Evolutionary conservation across 2,329 filamentous ascomycete genomes (phyloP), one percentile per base, ranked within the genome.

Genomic region (Fusarium sp.): DNA sequence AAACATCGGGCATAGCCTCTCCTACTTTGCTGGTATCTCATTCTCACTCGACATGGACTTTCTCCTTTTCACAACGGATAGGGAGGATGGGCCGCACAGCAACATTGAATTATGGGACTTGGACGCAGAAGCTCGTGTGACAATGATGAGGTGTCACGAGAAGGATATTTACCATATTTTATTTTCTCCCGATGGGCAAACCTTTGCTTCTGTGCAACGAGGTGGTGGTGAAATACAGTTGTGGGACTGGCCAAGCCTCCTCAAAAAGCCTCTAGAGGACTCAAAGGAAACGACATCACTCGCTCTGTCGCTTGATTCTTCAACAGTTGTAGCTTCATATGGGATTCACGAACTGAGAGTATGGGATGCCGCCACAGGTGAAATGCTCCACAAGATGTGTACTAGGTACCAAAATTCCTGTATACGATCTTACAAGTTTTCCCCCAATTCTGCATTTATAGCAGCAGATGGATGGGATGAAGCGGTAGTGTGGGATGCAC

Each of bases 1-100:
- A 1, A 4, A 8, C 0, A 3, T 25, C 8, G 0, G n/a, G 0
- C 4, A 3, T 10, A 8, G 4, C 18, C 11, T 8, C n/a, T 18
- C 6, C 3, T n/a, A n/a, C n/a, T 2, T 23, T 3, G 0, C 14
- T 15, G 3, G 11, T 37, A 35, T 60, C 1, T 8, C 29, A 5
- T 55, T 60, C 31, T 27, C 23, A 3, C 27, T 29, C 4, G 37
- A 55, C 10, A 18, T 21, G 31, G 5, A 16, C 2, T 19, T n/a
- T n/a, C 23, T 60, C 8, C 23, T 42, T 11, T 19, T 15, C 2
- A 3, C 1, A 23, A 16, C 19, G 25, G 0, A 5, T n/a, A 2
- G 5, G 12, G 9, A 4, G 3, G 4, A 18, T 18, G 7, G 18
- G 18, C 10, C 4, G 4, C 7, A 3, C 46, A 35, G 46, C n/a